Evolutionary conservation across 148 eudicot species (phyloP).

Genomic region (Rhododendron mucronatum): DNA sequence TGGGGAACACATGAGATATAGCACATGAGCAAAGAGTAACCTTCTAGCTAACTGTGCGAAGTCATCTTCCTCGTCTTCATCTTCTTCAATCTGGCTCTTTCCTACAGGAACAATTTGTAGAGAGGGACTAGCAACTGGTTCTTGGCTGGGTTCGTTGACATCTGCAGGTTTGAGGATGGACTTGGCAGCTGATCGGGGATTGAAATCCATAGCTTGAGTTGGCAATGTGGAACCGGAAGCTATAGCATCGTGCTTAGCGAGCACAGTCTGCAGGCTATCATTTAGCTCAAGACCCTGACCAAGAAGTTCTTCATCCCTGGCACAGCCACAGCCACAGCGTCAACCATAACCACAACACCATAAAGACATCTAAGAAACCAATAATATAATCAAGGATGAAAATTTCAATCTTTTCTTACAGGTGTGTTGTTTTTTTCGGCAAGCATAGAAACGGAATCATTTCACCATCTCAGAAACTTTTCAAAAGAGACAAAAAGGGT

Average conservation of each 20-base stretch:
- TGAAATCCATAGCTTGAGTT: slow-evolving; percentile 23
- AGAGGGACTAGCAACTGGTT: slow-evolving; percentile 30
- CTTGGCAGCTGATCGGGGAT: slow-evolving; percentile 19
- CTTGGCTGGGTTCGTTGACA: slow-evolving; percentile 22
- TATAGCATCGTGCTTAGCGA: slow-evolving; percentile 81
- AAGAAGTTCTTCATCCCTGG: slow-evolving; percentile 87
- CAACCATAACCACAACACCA: background rate
- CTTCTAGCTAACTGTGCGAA: slow-evolving; percentile 77
- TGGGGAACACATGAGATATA: background rate
- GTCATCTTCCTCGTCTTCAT: slow-evolving; percentile 92
- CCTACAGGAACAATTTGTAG: slow-evolving; percentile 23
- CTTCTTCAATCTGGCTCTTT: slow-evolving; percentile 38
- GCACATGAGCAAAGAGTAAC: slow-evolving; percentile 28
- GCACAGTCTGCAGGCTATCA: slow-evolving; percentile 70
- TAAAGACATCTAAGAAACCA: slow-evolving; percentile 1
- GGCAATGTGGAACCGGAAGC: slow-evolving; percentile 77
- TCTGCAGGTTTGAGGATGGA: slow-evolving; percentile 31
- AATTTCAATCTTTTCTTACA: background rate
- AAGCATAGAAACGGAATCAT: background rate
- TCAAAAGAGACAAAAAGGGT: background rate
- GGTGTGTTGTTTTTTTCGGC: background rate
- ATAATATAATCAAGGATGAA: slow-evolving; percentile 1
- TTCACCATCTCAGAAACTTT: background rate
- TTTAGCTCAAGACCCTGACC: slow-evolving; percentile 80
- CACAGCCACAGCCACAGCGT: background rate